phyloP scores from a whole-genome alignment of 768 basidiomycete species.

The Lactarius sanguifluus region DNA sequence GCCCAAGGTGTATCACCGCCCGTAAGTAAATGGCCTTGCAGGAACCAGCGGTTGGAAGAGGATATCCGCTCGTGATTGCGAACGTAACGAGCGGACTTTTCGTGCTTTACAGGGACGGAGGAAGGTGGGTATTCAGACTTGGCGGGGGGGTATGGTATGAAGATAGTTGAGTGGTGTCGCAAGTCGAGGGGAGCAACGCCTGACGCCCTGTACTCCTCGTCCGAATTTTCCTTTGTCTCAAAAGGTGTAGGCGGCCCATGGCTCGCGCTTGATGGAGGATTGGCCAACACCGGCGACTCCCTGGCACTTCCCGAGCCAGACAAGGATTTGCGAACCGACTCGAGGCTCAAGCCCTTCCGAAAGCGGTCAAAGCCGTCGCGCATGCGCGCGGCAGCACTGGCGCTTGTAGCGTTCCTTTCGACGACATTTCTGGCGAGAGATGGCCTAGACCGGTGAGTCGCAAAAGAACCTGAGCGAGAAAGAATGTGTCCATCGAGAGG shows the following conservation, averaged over 20 bases:
- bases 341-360: constrained; percentile 48
- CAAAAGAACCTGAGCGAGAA: constrained; percentile 27
- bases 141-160: constrained; percentile 27
- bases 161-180: constrained; percentile 21
- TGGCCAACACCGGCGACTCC: constrained; percentile 24
- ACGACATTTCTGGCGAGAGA: constrained; percentile 33
- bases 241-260: constrained; percentile 21
- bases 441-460: constrained; percentile 33
- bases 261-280: constrained; percentile 22
- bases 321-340: constrained; percentile 33
- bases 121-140: constrained; percentile 34
- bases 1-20: constrained; percentile 88
- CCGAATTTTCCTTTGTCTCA: constrained; percentile 25
- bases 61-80: constrained; percentile 65
- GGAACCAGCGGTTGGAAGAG: constrained; percentile 75
- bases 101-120: constrained; percentile 36
- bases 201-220: constrained; percentile 26
- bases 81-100: constrained; percentile 42
- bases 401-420: constrained; percentile 34
- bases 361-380: constrained; percentile 63
- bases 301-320: constrained; percentile 27
- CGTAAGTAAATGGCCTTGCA: constrained; percentile 68
- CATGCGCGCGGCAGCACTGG: constrained; percentile 41
- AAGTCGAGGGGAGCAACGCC: constrained; percentile 18
- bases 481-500: constrained; percentile 46